Base-by-base conservation (phyloP, 495 filamentous ascomycete genomes). In the Aspergillus olivimuriae region DNA sequence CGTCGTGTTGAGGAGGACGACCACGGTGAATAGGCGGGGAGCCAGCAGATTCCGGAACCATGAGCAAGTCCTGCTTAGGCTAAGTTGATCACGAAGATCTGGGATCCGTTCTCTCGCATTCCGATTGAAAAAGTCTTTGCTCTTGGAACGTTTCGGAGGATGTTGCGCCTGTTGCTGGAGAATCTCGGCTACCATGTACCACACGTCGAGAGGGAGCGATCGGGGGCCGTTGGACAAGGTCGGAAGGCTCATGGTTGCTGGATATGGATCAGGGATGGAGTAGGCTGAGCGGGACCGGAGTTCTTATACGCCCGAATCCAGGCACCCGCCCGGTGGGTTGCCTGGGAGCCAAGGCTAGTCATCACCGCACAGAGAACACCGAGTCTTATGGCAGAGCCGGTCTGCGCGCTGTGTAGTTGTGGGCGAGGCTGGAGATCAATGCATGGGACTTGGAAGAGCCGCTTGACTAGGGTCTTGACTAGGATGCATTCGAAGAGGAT, bases 61-160 rank as follows among this genome's bases (percentile, higher is more conserved):
- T 21, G 18, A 14, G 21, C 28, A 44, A 22, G 41, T 44, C 19
- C 41, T 44, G 32, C 41, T 44, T 19, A 44, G 32, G 17, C 11
- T 20, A 14, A 44, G 17, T 4, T 35, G 41, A 21, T 34, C 28
- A 32, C 16, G 39, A 20, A 33, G 24, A 17, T 36, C 2, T 11
- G 34, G 34, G 18, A 36, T 15, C 3, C 9, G 16, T 36, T 36
- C 17, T 9, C n/a, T 18, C 34, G n/a, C 34, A 15, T 36, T 16
- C 18, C 17, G n/a, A 3, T 36, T 18, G 2, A 9, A 14, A 4
- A n/a, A n/a, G n/a, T 36, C 34, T 16, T 17, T 16, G 2, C 17
- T 18, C 2, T 36, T 16, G 8, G 8, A 15, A 8, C 18, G 12
- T 1, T 36, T 36, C 11, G 34, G 16, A 9, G 4, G 34, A 14